phyloP scores from a whole-genome alignment of 2,329 filamentous ascomycete species.

The Aphanocladium album region DNA sequence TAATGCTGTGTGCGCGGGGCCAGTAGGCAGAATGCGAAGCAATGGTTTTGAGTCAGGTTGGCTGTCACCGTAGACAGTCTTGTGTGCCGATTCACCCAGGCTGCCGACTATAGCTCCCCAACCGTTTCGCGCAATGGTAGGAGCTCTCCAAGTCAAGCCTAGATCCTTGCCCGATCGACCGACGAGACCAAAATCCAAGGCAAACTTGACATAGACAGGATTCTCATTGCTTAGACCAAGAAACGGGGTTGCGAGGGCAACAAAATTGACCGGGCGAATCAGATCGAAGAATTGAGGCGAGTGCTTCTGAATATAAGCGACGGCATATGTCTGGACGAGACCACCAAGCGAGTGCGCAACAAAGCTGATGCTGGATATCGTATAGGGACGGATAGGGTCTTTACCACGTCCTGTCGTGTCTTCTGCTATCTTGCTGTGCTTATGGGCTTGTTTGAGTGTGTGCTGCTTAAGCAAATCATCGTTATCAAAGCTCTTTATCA shows the following conservation, averaged over 20 bases:
- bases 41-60: conserved; percentile 85
- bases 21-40: conserved; percentile 81
- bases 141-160: conserved; percentile 88
- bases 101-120: conserved; percentile 86
- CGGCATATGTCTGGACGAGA: conserved; percentile 84
- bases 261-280: conserved; percentile 86
- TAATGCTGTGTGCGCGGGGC: conserved; percentile 81
- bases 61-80: conserved; percentile 51
- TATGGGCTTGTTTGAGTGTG: conserved; percentile 45
- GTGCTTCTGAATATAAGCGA: conserved; percentile 95
- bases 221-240: conserved; percentile 95
- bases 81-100: conserved; percentile 63
- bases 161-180: conserved; percentile 95
- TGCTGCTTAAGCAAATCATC: conserved; percentile 40
- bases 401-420: conserved; percentile 47
- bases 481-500: conserved; percentile 33
- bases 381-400: conserved; percentile 56
- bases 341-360: conserved; percentile 89
- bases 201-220: conserved; percentile 94
- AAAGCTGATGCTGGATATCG: conserved; percentile 92
- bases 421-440: conserved; percentile 56
- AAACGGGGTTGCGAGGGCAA: conserved; percentile 81
- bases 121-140: conserved; percentile 76
- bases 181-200: conserved; percentile 90
- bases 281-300: conserved; percentile 83